These are phyloP conservation scores for Pseudohalonectria lignicola DNA, from an alignment of 2,329 filamentous ascomycete genomes.

Conservation along the genomic window DNA sequence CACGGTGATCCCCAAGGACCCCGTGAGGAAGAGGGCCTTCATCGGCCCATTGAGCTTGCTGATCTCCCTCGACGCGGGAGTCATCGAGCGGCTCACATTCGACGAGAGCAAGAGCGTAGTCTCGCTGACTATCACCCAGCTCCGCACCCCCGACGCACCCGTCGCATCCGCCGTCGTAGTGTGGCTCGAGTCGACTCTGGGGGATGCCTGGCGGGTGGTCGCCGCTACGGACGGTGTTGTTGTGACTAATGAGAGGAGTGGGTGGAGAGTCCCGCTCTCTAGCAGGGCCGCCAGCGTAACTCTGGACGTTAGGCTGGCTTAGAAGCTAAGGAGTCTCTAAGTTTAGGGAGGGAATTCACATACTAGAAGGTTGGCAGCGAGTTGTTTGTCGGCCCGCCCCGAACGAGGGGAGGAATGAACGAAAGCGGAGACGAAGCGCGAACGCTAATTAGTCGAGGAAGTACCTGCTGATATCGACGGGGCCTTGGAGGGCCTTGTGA, in stretches of 20 bases:
- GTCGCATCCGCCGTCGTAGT: background rate
- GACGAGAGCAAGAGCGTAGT: background rate
- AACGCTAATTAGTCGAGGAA: no score
- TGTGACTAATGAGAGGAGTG: background rate
- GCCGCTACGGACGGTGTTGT: background rate
- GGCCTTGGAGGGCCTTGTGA: no score
- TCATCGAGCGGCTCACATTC: conserved; percentile 24
- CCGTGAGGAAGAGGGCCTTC: conserved; percentile 34
- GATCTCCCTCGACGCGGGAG: conserved; percentile 30
- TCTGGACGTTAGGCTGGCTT: conserved; percentile 1
- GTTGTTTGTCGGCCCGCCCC: no score
- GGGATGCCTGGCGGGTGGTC: background rate
- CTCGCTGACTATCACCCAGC: background rate
- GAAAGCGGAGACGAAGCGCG: no score
- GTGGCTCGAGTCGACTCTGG: background rate
- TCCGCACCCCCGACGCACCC: background rate
- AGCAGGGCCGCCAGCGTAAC: background rate
- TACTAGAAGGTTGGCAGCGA: no score
- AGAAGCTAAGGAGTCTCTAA: no score
- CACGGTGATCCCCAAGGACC: conserved; percentile 33
- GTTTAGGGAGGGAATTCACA: no score
- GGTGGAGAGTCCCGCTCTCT: background rate
- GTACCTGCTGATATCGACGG: no score
- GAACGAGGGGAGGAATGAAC: no score
- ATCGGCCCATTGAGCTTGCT: conserved; percentile 31